Percentiles rank a stretch among this genome's conserved stretches.
These are phyloP conservation scores for Eucalyptus erythrocorys DNA, from an alignment of 345 rosid species.

Conservation along the genomic window DNA sequence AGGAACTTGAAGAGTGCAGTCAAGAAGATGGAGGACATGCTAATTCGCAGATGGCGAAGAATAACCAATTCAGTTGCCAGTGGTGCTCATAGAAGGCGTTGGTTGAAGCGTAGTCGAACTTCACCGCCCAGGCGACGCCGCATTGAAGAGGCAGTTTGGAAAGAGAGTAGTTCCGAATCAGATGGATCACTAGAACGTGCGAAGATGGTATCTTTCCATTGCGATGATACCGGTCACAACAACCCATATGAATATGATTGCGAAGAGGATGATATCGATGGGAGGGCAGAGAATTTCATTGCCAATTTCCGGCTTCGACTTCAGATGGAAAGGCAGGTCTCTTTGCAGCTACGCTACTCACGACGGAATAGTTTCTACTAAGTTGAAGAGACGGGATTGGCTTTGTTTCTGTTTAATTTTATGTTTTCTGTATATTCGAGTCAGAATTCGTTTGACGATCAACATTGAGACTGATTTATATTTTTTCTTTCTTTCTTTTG, in stretches of 20 bases:
- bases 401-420: neutral
- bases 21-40: neutral
- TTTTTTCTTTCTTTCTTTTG: neutral
- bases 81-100: neutral
- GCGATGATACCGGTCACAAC: neutral
- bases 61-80: neutral
- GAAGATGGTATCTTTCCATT: neutral
- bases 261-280: neutral
- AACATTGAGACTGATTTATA: neutral
- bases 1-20: neutral
- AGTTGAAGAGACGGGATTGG: neutral
- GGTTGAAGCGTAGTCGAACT: neutral
- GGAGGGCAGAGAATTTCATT: neutral
- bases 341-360: neutral
- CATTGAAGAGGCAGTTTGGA: neutral
- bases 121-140: neutral
- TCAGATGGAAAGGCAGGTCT: constrained; percentile 22
- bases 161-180: neutral
- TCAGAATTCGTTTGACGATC: neutral
- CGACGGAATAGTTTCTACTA: rapidly evolving
- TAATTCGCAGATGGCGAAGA: neutral
- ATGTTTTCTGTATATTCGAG: neutral
- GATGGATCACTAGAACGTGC: neutral
- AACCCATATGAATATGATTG: neutral
- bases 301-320: constrained; percentile 5